Evolutionary conservation across 2,329 filamentous ascomycete species (phyloP).

Genomic region (Alternaria longipes): DNA sequence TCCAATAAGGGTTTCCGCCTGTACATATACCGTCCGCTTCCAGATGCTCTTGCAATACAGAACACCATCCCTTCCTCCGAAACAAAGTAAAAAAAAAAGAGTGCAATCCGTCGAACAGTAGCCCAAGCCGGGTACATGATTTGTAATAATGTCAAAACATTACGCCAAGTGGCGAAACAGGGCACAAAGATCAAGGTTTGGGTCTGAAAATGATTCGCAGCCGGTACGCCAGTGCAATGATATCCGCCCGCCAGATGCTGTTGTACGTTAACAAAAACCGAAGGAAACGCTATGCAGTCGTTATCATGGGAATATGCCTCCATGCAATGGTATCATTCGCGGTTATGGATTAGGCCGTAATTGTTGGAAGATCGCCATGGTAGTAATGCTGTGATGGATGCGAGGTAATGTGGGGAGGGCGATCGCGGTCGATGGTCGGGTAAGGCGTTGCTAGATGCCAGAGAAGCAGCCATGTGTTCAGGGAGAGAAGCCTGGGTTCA

Average conservation of each 20-base stretch:
- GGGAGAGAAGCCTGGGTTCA: neutral
- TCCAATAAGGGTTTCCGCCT: constrained; percentile 1
- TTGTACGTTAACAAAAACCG: constrained; percentile 28
- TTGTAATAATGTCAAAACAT: constrained; percentile 26
- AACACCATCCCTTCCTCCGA: neutral
- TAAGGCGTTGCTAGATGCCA: neutral
- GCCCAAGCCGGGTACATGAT: neutral
- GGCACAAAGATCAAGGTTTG: constrained; percentile 11
- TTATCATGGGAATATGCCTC: constrained; percentile 38
- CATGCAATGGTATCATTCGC: constrained; percentile 29
- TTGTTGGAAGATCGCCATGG: constrained; percentile 8
- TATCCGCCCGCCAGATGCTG: constrained; percentile 34
- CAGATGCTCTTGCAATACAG: neutral
- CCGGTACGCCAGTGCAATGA: constrained; percentile 24
- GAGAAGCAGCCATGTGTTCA: neutral
- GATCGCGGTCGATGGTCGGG: neutral
- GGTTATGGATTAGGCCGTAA: constrained; percentile 19
- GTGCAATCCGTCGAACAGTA: constrained; percentile 5
- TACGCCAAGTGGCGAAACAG: constrained; percentile 25
- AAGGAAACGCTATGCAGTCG: constrained; percentile 51
- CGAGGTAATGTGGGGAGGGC: neutral
- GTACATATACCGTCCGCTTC: neutral
- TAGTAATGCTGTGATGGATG: constrained; percentile 10
- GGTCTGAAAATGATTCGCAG: constrained; percentile 6
- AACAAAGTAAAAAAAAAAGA: constrained; percentile 9